Evolutionary conservation across 768 basidiomycete genomes (phyloP), one percentile per base, ranked within the genome.

Genomic region (Tephrocybe sp.): DNA sequence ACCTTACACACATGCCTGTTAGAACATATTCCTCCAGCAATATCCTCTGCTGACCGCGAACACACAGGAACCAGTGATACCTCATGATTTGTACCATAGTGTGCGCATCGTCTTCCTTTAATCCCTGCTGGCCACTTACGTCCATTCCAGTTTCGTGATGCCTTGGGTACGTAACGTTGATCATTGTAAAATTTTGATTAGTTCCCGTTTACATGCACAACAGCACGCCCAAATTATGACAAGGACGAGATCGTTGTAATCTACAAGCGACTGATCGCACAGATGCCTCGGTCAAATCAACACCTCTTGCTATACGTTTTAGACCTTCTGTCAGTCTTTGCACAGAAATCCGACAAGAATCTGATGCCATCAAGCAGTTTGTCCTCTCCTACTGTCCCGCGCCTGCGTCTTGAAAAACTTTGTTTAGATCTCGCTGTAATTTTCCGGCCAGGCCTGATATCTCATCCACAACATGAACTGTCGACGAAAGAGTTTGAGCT

Each of bases 231-330:
- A 58, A 83, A 84, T 7, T 80, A 73, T 61, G 83, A 85, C 58
- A 81, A 83, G 59, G 86, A 85, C 32, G 80, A 85, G 62, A 79
- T 87, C 21, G 87, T 94, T 50, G 67, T 80, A 34, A 84, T 82
- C 3, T 98, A 93, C 77, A 92, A 90, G 61, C 74, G 77, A 26
- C 76, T 99, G 49, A 96, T 99, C 52, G 79, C 83, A 26, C 76
- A 79, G 43, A 83, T 99, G 78, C 91, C 96, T 1, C 83, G 84
- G 25, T 79, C 88, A 18, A 96, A 98, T 56, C 93, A 97, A 63
- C 95, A 95, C 65, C 86, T 98, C n/a, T 79, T 98, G 19, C 84
- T 98, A 47, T 98, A 98, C 66, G 94, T 98, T 41, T 81, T 99
- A 51, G 96, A 99, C 66, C 79, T 99, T 24, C 76, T 99, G 44